Percentiles rank a stretch among this genome's conserved stretches.
Evolutionary conservation across 2,329 filamentous ascomycete genomes (phyloP).

Genomic region (Epichloe aotearoae): DNA sequence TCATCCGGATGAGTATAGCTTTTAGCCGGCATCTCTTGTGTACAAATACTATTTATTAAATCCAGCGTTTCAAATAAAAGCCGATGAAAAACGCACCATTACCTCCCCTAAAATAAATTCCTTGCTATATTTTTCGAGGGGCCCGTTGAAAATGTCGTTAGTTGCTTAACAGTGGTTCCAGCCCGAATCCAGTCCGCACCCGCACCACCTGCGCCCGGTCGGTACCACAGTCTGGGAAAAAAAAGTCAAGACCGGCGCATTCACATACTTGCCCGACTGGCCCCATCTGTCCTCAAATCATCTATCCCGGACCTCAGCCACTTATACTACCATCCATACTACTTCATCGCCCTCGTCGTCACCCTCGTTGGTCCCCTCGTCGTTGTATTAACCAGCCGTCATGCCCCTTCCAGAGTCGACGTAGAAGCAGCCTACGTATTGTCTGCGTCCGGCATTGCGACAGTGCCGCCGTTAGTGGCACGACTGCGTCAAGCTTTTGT

Average conservation of each 20-base stretch:
- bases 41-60: too few relatives aligned
- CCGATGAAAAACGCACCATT: too few relatives aligned
- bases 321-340: background rate
- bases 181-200: background rate
- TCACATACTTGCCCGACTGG: slow-evolving; percentile 4
- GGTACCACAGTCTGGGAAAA: background rate
- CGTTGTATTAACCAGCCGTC: background rate
- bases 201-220: background rate
- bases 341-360: background rate
- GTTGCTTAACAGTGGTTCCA: background rate
- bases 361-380: background rate
- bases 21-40: too few relatives aligned
- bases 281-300: slow-evolving; percentile 6
- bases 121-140: too few relatives aligned
- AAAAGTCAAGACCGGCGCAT: slow-evolving; percentile 2
- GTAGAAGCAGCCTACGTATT: background rate
- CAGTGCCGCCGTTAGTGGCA: background rate
- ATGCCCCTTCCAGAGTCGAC: background rate
- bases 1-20: too few relatives aligned
- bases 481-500: background rate
- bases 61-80: too few relatives aligned
- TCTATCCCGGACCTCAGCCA: slow-evolving; percentile 1
- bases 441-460: background rate
- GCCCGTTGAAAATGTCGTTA: background rate
- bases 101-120: too few relatives aligned